Conservation (phyloP, 2,329 filamentous ascomycete species). For the Metarhizium guizhouense region DNA sequence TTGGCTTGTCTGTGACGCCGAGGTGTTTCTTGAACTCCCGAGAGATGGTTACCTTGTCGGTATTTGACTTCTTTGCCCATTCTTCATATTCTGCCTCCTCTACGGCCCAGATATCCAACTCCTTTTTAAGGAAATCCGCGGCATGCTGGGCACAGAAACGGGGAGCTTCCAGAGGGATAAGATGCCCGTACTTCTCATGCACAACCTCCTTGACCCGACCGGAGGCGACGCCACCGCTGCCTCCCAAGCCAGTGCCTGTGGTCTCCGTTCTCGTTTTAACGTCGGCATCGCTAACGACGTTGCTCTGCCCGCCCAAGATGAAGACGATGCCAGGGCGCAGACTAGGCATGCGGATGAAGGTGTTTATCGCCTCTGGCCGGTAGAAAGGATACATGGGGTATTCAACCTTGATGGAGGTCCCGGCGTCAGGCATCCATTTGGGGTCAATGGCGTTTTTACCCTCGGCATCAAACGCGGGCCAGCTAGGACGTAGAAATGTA, state of each 20-base stretch:
- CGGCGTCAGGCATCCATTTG: constrained; percentile 35
- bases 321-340: constrained; percentile 60
- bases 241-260: constrained; percentile 59
- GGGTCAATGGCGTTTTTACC: constrained; percentile 30
- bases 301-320: constrained; percentile 54
- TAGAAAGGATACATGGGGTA: constrained; percentile 49
- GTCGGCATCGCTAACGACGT: constrained; percentile 41
- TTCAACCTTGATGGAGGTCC: constrained; percentile 26
- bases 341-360: constrained; percentile 47
- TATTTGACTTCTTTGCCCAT: constrained; percentile 40
- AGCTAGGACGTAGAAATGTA: constrained; percentile 60
- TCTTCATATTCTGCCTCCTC: constrained; percentile 48
- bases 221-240: constrained; percentile 53
- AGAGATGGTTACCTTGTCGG: constrained; percentile 43
- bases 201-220: constrained; percentile 60
- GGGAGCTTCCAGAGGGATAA: constrained; percentile 77
- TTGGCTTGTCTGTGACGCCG: constrained; percentile 15
- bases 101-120: constrained; percentile 46
- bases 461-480: constrained; percentile 29
- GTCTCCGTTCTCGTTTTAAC: constrained; percentile 49
- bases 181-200: constrained; percentile 60
- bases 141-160: constrained; percentile 53
- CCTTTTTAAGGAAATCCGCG: constrained; percentile 46
- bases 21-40: constrained; percentile 49
- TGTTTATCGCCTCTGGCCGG: constrained; percentile 51